Percentiles rank a stretch among this genome's conserved stretches.
Evolutionary conservation across 805 yeast species (phyloP).

Genomic region (Saccharomyces paradoxus): DNA sequence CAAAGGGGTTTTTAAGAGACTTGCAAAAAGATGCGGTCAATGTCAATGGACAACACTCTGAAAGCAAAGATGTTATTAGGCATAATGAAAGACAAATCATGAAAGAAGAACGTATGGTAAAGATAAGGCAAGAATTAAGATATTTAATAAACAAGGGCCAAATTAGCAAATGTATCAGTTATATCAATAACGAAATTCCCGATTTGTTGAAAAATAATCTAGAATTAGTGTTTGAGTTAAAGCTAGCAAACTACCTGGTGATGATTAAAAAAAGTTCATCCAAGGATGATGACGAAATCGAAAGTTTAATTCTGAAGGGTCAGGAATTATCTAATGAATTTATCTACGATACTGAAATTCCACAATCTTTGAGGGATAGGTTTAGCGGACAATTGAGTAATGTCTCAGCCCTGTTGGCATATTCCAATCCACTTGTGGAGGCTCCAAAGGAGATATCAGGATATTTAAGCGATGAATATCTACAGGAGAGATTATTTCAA

Average conservation of each 20-base stretch:
- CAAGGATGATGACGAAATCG: conserved; percentile 10
- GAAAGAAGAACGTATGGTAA: conserved; percentile 31
- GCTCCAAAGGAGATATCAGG: conserved; percentile 24
- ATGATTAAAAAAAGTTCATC: conserved; percentile 8
- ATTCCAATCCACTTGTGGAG: conserved; percentile 40
- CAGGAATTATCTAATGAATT: conserved; percentile 21
- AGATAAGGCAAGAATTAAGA: conserved; percentile 40
- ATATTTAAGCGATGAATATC: conserved; percentile 20
- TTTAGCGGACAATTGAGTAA: conserved; percentile 36
- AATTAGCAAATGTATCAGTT: conserved; percentile 36
- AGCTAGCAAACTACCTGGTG: conserved; percentile 20
- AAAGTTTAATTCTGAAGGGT: conserved; percentile 14
- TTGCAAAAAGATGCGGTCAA: conserved; percentile 26
- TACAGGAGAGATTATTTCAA: conserved; percentile 28
- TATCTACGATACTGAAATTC: conserved; percentile 12
- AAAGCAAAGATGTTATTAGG: conserved; percentile 16
- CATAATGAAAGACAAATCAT: conserved; percentile 26
- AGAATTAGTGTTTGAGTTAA: conserved; percentile 24
- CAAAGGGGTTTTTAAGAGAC: conserved; percentile 44
- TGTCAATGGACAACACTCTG: conserved; percentile 11
- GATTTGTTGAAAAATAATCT: conserved; percentile 16
- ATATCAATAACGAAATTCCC: conserved; percentile 28
- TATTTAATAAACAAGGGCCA: conserved; percentile 37
- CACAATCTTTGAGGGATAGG: conserved; percentile 21
- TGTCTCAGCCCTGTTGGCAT: conserved; percentile 46